Percentiles rank a stretch among this genome's conserved stretches.
Evolutionary conservation across 768 basidiomycete genomes (phyloP).

Genomic region (Dictyophora rubrovolvata): DNA sequence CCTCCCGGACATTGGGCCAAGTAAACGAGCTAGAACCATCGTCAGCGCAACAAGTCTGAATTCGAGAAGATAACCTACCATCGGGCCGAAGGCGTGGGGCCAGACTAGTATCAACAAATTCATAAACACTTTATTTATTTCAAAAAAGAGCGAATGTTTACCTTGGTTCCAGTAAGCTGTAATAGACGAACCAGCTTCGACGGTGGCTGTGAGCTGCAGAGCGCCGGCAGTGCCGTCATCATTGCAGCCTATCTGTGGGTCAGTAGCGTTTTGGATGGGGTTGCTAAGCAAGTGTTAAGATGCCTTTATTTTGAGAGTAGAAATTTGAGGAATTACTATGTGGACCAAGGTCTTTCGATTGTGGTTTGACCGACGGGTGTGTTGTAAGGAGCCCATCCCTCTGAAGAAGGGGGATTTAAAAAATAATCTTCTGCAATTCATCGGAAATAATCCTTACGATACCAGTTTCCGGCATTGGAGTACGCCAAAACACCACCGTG

Average conservation of each 20-base stretch:
- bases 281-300: conserved; percentile 1
- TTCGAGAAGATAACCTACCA: background rate
- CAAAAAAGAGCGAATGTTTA: background rate
- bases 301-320: background rate
- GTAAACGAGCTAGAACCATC: conserved; percentile 9
- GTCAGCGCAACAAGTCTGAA: background rate
- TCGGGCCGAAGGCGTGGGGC: conserved; percentile 5
- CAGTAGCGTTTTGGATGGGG: conserved; percentile 11
- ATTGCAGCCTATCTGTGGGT: conserved; percentile 9
- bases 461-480: conserved; percentile 10
- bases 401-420: background rate
- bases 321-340: conserved; percentile 6
- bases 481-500: conserved; percentile 12
- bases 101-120: background rate
- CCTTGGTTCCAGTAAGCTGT: conserved; percentile 13
- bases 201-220: conserved; percentile 9
- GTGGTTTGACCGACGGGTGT: conserved; percentile 11
- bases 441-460: conserved; percentile 1
- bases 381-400: conserved; percentile 4
- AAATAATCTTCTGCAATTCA: background rate
- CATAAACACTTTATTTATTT: background rate
- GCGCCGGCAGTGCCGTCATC: conserved; percentile 11
- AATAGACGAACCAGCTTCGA: conserved; percentile 10
- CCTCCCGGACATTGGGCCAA: conserved; percentile 10
- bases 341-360: conserved; percentile 12